phyloP scores from a whole-genome alignment of 2,329 filamentous ascomycete species.

The Cladobotryum mycophilum region DNA sequence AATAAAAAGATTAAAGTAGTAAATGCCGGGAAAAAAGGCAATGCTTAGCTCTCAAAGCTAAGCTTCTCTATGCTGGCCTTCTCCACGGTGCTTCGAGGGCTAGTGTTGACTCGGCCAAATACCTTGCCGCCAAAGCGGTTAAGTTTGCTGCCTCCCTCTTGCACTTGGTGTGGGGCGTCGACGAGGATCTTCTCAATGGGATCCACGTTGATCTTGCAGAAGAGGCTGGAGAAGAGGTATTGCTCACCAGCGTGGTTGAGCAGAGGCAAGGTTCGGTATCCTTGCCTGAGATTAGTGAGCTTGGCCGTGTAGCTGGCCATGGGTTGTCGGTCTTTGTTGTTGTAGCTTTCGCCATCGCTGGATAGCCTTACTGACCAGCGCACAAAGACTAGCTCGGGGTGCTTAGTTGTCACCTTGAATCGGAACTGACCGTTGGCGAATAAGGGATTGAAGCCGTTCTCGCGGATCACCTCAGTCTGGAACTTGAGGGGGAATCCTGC shows the following conservation, averaged over 20 bases:
- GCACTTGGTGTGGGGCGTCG: constrained; percentile 35
- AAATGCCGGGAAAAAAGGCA: background rate
- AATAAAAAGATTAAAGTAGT: background rate
- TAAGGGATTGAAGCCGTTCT: constrained; percentile 89
- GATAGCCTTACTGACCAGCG: constrained; percentile 90
- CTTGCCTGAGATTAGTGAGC: constrained; percentile 79
- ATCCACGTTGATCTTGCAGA: constrained; percentile 74
- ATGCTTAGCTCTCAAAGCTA: constrained; percentile 35
- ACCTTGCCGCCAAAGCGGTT: constrained; percentile 52
- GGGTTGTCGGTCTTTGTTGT: constrained; percentile 48
- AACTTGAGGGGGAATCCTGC: constrained; percentile 62
- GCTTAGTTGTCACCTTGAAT: constrained; percentile 85
- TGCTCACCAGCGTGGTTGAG: constrained; percentile 85
- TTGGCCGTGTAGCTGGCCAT: constrained; percentile 91
- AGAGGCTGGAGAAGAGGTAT: constrained; percentile 90
- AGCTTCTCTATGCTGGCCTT: constrained; percentile 44
- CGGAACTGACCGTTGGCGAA: constrained; percentile 70
- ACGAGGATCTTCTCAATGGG: constrained; percentile 52
- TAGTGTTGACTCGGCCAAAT: constrained; percentile 48
- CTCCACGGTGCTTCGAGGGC: constrained; percentile 47
- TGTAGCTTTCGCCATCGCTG: constrained; percentile 64
- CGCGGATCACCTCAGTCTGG: constrained; percentile 72
- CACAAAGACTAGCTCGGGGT: constrained; percentile 87
- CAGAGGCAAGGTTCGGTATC: constrained; percentile 86
- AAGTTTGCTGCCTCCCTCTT: constrained; percentile 43